Evolutionary conservation across 805 yeast genomes (phyloP).

Genomic region (Nakazawaea holstii): DNA sequence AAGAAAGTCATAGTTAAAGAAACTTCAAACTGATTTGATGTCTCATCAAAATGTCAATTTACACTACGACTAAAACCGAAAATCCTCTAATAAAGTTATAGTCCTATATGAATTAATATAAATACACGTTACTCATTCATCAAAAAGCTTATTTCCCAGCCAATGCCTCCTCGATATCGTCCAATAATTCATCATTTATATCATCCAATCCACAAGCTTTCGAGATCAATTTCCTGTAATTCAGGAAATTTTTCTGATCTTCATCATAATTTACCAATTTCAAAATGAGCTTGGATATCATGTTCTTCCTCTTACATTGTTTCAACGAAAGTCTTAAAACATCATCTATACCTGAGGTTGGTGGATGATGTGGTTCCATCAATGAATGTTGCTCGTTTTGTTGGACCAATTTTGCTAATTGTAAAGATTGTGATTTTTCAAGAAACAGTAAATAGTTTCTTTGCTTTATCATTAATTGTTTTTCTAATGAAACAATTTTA

Average conservation of each 20-base stretch:
- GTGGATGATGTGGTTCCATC: neutral
- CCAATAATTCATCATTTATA: constrained; percentile 69
- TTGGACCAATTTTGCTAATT: constrained; percentile 52
- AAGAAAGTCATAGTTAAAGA: too few species aligned
- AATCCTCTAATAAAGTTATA: too few species aligned
- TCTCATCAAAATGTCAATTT: too few species aligned
- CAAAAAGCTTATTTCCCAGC: neutral
- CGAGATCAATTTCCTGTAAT: constrained; percentile 74
- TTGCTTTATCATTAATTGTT: constrained; percentile 4
- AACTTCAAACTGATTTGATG: too few species aligned
- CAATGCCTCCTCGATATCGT: constrained; percentile 60
- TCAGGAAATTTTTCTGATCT: constrained; percentile 22
- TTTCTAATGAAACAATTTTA: constrained; percentile 4
- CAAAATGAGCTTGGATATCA: constrained; percentile 1
- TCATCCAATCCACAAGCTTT: constrained; percentile 77
- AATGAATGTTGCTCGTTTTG: constrained; percentile 34
- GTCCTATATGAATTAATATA: neutral
- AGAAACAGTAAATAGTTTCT: constrained; percentile 12
- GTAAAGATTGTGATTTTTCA: constrained; percentile 62
- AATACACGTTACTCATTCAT: neutral
- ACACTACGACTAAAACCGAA: too few species aligned
- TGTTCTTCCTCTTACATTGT: constrained; percentile 11
- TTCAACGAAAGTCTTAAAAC: constrained; percentile 1
- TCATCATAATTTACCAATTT: neutral
- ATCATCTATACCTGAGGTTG: neutral